A percentile compares a stretch with the other conserved stretches of the same genome.
Evolutionary conservation across 2,329 filamentous ascomycete genomes (phyloP).

Genomic region (Pyrenochaeta sp.): DNA sequence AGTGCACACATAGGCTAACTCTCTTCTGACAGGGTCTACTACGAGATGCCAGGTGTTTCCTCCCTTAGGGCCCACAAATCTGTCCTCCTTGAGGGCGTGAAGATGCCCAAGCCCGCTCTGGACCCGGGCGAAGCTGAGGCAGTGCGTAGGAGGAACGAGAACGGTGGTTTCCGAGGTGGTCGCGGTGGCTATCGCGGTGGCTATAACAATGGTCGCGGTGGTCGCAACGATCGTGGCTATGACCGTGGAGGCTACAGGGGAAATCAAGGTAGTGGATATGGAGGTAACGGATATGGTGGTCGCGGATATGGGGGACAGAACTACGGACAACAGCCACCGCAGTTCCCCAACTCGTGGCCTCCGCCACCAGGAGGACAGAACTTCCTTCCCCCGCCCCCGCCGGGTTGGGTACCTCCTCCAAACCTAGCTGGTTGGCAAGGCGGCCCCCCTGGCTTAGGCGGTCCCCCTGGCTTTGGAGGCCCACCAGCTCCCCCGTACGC

Average conservation of each 20-base stretch:
- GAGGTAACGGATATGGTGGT: constrained; percentile 15
- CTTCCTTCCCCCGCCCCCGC: constrained; percentile 34
- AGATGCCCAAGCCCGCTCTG: constrained; percentile 74
- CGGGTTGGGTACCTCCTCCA: constrained; percentile 40
- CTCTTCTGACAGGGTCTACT: constrained; percentile 72
- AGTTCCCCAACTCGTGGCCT: constrained; percentile 26
- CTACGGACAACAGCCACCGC: constrained; percentile 20
- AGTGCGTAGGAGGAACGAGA: constrained; percentile 72
- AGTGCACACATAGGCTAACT: constrained; percentile 27
- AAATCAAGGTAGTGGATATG: constrained; percentile 19
- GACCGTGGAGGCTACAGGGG: constrained; percentile 28
- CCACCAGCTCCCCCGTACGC: constrained; percentile 18
- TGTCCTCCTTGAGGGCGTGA: constrained; percentile 86
- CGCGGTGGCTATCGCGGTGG: constrained; percentile 35
- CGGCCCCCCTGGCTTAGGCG: constrained; percentile 19
- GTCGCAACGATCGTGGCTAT: constrained; percentile 26
- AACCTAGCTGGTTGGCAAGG: constrained; percentile 20
- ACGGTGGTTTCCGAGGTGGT: constrained; percentile 50
- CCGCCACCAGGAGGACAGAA: constrained; percentile 36
- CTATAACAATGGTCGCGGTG: constrained; percentile 41
- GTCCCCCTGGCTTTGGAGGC: constrained; percentile 19
- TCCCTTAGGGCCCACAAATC: constrained; percentile 80
- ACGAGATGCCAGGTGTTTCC: constrained; percentile 75
- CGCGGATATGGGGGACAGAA: constrained; percentile 25
- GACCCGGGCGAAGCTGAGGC: constrained; percentile 70